These are phyloP conservation scores for Corylus avellana DNA, from an alignment of 306 rosid genomes.

Conservation along the genomic window DNA sequence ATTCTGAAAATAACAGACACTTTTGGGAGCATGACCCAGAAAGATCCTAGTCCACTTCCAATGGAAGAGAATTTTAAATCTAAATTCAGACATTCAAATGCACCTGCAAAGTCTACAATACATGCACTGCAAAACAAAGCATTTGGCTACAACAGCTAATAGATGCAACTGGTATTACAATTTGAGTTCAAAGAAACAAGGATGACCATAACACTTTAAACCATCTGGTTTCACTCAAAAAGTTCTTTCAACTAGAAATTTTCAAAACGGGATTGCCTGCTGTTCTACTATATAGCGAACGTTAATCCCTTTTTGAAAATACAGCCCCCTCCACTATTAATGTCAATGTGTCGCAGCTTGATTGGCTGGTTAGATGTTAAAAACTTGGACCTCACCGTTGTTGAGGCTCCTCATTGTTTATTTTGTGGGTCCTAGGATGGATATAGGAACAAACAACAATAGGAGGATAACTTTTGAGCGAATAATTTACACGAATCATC, in stretches of 20 bases:
- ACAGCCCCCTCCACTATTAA: neutral
- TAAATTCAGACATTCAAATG: neutral
- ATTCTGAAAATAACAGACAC: neutral
- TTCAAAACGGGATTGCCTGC: neutral
- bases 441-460: neutral
- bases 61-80: neutral
- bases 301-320: neutral
- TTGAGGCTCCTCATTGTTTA: too few relatives aligned
- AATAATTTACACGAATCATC: too few relatives aligned
- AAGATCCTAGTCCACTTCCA: neutral
- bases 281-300: neutral
- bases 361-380: neutral
- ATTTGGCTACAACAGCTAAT: neutral
- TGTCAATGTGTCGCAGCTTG: neutral
- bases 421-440: too few relatives aligned
- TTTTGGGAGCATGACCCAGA: neutral
- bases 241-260: neutral
- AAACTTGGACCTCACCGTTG: neutral
- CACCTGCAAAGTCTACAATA: neutral
- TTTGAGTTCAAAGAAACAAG: neutral
- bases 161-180: neutral
- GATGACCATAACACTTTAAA: neutral
- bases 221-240: neutral
- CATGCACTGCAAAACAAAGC: neutral
- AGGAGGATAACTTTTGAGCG: neutral